Evolutionary conservation across 768 basidiomycete genomes (phyloP), one percentile per base, ranked within the genome.

Genomic region (Suillus spraguei): DNA sequence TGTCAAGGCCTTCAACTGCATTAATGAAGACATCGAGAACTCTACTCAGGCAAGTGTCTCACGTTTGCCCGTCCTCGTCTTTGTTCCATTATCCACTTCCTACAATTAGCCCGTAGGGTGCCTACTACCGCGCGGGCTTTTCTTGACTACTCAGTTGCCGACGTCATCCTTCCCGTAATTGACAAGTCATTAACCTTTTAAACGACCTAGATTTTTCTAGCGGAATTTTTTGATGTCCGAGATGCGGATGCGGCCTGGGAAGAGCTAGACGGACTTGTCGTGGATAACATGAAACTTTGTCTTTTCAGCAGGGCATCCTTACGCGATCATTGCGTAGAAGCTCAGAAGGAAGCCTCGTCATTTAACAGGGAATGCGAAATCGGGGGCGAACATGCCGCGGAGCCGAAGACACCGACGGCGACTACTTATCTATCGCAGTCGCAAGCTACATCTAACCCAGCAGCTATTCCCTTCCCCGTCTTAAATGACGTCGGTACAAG

Each of bases 161-260:
- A 32, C 20, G 11, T 58, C 39, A 20, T 3, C 17, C 9, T 39
- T 53, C 22, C 22, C 54, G 24, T 20, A n/a, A 41, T 58, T 41
- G 38, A 41, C 17, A 24, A 24, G 1, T 39, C 5, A 32, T 58
- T 58, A 58, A 58, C 56, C 24, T 41, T 28, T 58, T 17, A 17
- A 41, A 41, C 38, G 17, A 17, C 28, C 6, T 64, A 81, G 73
- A 73, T 81, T 35, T 91, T 86, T 72, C 76, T 75, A 46, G 83
- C 87, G 59, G 90, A 92, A 66, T 94, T 84, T 71, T 89, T 82
- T 69, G 90, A 93, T 69, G 79, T 85, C 33, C 81, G 89, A 32
- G 81, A 82, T 44, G 86, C 89, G 7, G 75, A 79, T 44, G 68
- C 71, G 13, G 90, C 91, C 16, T 82, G 78, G 67, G 72, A 75